phyloP scores from a whole-genome alignment of 1,284 basidiomycete species.

The Phylloporus gajari region DNA sequence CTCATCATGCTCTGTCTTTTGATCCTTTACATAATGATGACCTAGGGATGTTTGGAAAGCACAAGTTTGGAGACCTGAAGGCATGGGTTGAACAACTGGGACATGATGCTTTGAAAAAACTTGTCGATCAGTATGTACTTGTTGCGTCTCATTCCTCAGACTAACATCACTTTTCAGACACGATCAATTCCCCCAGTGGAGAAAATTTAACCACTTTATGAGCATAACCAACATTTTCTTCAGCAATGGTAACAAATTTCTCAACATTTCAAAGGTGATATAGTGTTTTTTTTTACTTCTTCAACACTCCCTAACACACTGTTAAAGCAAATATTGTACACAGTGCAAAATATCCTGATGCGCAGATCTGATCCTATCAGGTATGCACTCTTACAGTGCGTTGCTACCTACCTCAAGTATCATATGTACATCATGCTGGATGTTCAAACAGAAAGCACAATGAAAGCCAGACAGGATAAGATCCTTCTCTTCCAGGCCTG shows the following conservation, averaged over 20 bases:
- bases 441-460: neutral
- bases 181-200: neutral
- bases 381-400: neutral
- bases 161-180: neutral
- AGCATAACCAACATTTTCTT: neutral
- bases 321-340: neutral
- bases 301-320: neutral
- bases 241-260: neutral
- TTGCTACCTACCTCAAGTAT: neutral
- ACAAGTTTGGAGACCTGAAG: neutral
- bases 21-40: neutral
- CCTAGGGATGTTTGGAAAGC: neutral
- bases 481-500: neutral
- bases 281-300: neutral
- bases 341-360: neutral
- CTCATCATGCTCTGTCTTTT: neutral
- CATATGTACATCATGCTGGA: neutral
- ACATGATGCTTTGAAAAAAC: neutral
- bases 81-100: neutral
- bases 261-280: neutral
- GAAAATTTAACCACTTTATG: neutral
- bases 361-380: neutral
- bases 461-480: neutral
- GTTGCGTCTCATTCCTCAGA: no score
- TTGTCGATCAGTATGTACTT: neutral